phyloP scores from a whole-genome alignment of 1,284 basidiomycete genomes.

The Somion occarium region DNA sequence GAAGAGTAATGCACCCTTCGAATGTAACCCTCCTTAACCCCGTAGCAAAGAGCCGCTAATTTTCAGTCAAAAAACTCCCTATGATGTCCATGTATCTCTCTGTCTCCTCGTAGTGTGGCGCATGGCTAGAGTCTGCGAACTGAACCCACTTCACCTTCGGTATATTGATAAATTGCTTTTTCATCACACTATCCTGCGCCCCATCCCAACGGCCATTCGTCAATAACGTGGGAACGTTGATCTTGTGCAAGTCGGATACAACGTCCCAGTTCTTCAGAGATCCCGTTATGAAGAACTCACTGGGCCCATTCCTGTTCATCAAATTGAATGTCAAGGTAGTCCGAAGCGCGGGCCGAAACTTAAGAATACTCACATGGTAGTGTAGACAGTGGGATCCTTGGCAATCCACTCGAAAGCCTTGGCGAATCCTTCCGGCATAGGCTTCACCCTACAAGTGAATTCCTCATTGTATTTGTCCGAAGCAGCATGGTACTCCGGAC shows the following conservation, averaged over 20 bases:
- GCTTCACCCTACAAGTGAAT: slow-evolving; percentile 43
- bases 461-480: slow-evolving; percentile 19
- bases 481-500: slow-evolving; percentile 41
- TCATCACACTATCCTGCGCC: slow-evolving; percentile 40
- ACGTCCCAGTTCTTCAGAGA: slow-evolving; percentile 39
- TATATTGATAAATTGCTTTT: slow-evolving; percentile 41
- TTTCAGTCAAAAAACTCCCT: slow-evolving; percentile 12
- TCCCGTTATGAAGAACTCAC: slow-evolving; percentile 45
- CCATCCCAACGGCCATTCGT: slow-evolving; percentile 49
- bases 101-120: slow-evolving; percentile 26
- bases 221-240: slow-evolving; percentile 43
- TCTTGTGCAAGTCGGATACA: slow-evolving; percentile 39
- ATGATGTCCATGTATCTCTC: slow-evolving; percentile 22
- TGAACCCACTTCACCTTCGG: slow-evolving; percentile 29
- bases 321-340: background rate
- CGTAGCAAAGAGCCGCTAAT: no score
- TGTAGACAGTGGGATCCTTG: slow-evolving; percentile 45
- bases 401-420: slow-evolving; percentile 24
- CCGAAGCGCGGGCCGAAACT: background rate
- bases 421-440: slow-evolving; percentile 24
- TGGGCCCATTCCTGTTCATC: slow-evolving; percentile 43
- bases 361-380: slow-evolving; percentile 35
- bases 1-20: no score
- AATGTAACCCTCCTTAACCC: no score
- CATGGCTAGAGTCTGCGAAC: slow-evolving; percentile 25